Conservation (phyloP, 2,329 filamentous ascomycete genomes). For the Ophiostoma fasciatum region DNA sequence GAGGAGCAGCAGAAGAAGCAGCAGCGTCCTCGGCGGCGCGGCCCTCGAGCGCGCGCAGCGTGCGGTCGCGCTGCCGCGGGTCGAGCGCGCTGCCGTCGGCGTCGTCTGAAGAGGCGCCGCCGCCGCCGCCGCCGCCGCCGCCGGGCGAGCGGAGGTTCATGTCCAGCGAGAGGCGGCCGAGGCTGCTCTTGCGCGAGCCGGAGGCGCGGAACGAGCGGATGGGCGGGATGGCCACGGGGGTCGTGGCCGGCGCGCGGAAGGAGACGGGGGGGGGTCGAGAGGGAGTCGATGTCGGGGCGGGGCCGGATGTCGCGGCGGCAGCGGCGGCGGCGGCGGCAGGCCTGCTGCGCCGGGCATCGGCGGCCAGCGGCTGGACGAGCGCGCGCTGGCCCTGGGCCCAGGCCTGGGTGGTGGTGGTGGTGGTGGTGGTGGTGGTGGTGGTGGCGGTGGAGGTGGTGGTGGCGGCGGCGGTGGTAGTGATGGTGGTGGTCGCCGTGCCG, state of each 20-base stretch:
- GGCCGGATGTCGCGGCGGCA: constrained; percentile 7
- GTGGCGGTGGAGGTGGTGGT: constrained; percentile 7
- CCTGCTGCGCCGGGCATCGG: constrained; percentile 35
- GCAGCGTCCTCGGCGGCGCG: constrained; percentile 21
- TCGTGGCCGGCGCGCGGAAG: constrained; percentile 28
- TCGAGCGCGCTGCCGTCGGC: constrained; percentile 25
- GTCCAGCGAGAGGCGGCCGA: too few species aligned
- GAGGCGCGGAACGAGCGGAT: constrained; percentile 43
- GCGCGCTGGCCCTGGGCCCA: constrained; percentile 30
- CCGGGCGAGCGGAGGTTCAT: constrained; percentile 31
- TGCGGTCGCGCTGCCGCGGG: constrained; percentile 31
- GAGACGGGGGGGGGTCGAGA: constrained; percentile 34
- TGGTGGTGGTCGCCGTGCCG: constrained; percentile 11
- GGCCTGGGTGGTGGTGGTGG: constrained; percentile 18
- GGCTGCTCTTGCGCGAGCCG: constrained; percentile 38
- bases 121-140: constrained; percentile 12
- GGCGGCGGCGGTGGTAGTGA: constrained; percentile 10
- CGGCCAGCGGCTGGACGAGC: constrained; percentile 25
- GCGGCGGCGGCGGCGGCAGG: too few species aligned
- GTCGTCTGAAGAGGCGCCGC: constrained; percentile 22
- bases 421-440: not conserved
- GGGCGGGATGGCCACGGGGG: constrained; percentile 37
- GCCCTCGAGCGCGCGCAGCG: constrained; percentile 37
- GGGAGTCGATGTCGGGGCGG: not conserved
- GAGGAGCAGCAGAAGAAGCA: too few species aligned